Percentiles rank a stretch among this genome's conserved stretches.
Evolutionary conservation across 345 rosid genomes (phyloP).

Genomic region (Aquilaria yunnanensis): DNA sequence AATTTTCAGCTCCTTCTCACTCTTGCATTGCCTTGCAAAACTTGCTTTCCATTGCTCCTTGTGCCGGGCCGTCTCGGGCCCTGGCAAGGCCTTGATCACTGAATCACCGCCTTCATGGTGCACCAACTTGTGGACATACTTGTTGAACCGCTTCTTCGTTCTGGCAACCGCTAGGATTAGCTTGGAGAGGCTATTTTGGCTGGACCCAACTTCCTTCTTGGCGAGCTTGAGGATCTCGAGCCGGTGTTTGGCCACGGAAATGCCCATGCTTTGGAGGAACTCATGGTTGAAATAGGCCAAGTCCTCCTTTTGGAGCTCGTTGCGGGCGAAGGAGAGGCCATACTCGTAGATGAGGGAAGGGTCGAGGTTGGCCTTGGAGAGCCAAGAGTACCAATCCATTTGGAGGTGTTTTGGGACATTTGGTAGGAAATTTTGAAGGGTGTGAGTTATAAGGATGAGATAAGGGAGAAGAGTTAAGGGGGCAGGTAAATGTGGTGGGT

Average conservation of each 20-base stretch:
- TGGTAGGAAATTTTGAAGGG: constrained; percentile 9
- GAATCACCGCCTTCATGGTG: constrained; percentile 19
- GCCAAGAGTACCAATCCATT: constrained; percentile 94
- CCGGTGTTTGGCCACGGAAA: constrained; percentile 69
- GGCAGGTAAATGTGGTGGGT: constrained; percentile 23
- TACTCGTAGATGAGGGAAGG: constrained; percentile 57
- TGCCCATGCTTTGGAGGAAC: constrained; percentile 72
- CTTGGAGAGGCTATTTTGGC: constrained; percentile 20
- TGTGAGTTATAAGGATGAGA: constrained; percentile 15
- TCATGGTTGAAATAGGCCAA: constrained; percentile 70
- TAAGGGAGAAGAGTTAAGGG: constrained; percentile 12
- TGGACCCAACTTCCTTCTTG: constrained; percentile 29
- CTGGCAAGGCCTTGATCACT: constrained; percentile 25
- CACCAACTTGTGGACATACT: constrained; percentile 30
- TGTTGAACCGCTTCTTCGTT: constrained; percentile 39
- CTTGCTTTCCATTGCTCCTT: constrained; percentile 19
- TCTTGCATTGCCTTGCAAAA: constrained; percentile 27
- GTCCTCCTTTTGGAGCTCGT: constrained; percentile 65
- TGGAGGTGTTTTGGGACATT: background rate
- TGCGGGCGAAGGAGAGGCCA: constrained; percentile 48
- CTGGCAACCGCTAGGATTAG: constrained; percentile 34
- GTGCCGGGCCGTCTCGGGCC: constrained; percentile 20
- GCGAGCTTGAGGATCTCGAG: constrained; percentile 75
- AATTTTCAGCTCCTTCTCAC: constrained; percentile 23
- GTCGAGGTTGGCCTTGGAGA: constrained; percentile 55